Conservation (phyloP, 1,284 basidiomycete species). For the Chondrostereum purpureum region DNA sequence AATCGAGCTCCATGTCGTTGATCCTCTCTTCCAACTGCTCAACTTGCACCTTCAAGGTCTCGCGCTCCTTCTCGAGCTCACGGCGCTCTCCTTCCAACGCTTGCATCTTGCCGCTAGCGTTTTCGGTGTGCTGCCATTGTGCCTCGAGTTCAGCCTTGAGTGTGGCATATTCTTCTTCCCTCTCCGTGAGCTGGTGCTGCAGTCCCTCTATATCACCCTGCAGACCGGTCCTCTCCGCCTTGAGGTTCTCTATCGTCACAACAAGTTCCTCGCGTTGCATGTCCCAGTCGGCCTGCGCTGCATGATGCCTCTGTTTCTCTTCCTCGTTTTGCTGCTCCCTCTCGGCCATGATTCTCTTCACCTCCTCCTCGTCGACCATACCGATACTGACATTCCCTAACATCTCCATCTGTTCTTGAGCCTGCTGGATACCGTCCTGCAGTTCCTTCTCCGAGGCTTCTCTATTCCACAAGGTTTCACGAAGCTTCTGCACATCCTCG, state of each 20-base stretch:
- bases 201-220: conserved; percentile 32
- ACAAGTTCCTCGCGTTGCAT: conserved; percentile 42
- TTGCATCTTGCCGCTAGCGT: conserved; percentile 37
- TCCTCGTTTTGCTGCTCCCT: conserved; percentile 32
- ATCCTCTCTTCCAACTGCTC: conserved; percentile 36
- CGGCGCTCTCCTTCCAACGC: conserved; percentile 23
- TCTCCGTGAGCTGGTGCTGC: conserved; percentile 29
- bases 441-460: conserved; percentile 48
- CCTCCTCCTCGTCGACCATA: conserved; percentile 36
- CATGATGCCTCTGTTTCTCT: conserved; percentile 33
- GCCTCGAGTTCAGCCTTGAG: conserved; percentile 54
- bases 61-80: conserved; percentile 36
- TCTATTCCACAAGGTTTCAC: conserved; percentile 40
- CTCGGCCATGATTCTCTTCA: conserved; percentile 31
- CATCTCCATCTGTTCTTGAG: conserved; percentile 52
- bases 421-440: conserved; percentile 42
- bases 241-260: conserved; percentile 27
- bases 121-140: conserved; percentile 57
- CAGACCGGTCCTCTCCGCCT: conserved; percentile 34
- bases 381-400: conserved; percentile 39
- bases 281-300: conserved; percentile 39
- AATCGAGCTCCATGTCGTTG: conserved; percentile 46
- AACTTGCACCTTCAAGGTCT: conserved; percentile 33
- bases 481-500: conserved; percentile 34
- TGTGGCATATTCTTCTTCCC: conserved; percentile 41